A percentile compares a stretch with the other conserved stretches of the same genome.
phyloP scores from a whole-genome alignment of 164 flowering plant genomes.

The Platanus orientalis region DNA sequence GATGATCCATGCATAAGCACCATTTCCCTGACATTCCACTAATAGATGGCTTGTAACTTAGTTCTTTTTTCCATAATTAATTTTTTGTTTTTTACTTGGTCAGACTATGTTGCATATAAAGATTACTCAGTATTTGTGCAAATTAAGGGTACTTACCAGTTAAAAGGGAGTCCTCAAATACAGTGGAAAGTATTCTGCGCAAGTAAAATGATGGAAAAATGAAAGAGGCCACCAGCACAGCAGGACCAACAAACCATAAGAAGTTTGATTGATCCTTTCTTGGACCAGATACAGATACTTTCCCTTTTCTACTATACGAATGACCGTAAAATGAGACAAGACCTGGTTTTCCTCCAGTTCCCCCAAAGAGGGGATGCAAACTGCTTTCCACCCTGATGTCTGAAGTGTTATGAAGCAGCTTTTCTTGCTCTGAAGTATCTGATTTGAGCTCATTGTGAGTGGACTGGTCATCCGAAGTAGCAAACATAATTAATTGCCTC shows the following conservation, averaged over 20 bases:
- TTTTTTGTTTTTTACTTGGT: neutral
- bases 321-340: slow-evolving; percentile 65
- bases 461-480: slow-evolving; percentile 37
- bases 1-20: neutral
- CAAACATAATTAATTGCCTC: slow-evolving; percentile 30
- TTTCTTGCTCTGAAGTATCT: slow-evolving; percentile 35
- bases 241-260: slow-evolving; percentile 75
- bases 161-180: slow-evolving; percentile 94
- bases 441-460: slow-evolving; percentile 26
- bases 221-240: slow-evolving; percentile 87
- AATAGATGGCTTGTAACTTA: neutral
- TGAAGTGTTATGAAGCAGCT: slow-evolving; percentile 23
- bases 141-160: slow-evolving; percentile 44
- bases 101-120: neutral
- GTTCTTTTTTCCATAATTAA: neutral
- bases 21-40: neutral
- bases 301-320: slow-evolving; percentile 29
- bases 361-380: slow-evolving; percentile 23
- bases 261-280: slow-evolving; percentile 33
- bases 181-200: slow-evolving; percentile 63
- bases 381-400: slow-evolving; percentile 21
- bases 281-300: slow-evolving; percentile 15
- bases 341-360: slow-evolving; percentile 71
- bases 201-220: slow-evolving; percentile 83
- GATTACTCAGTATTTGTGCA: neutral